Conservation (phyloP, 2,329 filamentous ascomycete species). For the Sporothrix euskadiensis region DNA sequence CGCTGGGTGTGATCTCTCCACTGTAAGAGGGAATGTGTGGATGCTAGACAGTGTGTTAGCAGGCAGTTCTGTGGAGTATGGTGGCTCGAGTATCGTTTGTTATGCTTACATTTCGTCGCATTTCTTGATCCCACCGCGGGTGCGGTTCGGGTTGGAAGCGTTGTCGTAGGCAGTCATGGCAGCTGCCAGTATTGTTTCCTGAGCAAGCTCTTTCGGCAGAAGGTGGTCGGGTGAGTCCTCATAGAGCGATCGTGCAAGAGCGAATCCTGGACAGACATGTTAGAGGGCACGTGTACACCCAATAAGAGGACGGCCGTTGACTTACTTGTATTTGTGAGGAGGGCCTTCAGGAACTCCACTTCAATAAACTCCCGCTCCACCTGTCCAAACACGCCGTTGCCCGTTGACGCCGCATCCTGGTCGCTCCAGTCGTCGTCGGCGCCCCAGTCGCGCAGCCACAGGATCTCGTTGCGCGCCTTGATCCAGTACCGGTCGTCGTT, state of each 20-base stretch:
- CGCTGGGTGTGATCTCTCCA: slow-evolving; percentile 54
- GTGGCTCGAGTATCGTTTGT: too few relatives aligned
- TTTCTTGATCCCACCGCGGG: slow-evolving; percentile 73
- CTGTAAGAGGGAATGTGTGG: slow-evolving; percentile 61
- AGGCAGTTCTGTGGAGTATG: too few relatives aligned
- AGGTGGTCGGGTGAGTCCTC: slow-evolving; percentile 53
- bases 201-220: slow-evolving; percentile 53
- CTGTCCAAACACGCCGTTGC: slow-evolving; percentile 58
- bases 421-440: slow-evolving; percentile 46
- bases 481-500: slow-evolving; percentile 66
- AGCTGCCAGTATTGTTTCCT: slow-evolving; percentile 61
- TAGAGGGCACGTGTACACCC: not conserved
- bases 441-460: slow-evolving; percentile 76
- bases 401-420: slow-evolving; percentile 27
- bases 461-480: slow-evolving; percentile 60
- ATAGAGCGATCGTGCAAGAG: slow-evolving; percentile 63
- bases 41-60: slow-evolving; percentile 48
- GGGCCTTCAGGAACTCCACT: slow-evolving; percentile 67
- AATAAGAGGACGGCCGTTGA: slow-evolving; percentile 23
- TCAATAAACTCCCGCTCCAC: slow-evolving; percentile 65
- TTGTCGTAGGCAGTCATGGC: slow-evolving; percentile 76
- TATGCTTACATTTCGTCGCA: slow-evolving; percentile 69
- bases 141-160: slow-evolving; percentile 77
- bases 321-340: slow-evolving; percentile 64
- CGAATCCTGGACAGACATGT: slow-evolving; percentile 51